These are phyloP conservation scores for Parietaria judaica DNA, from an alignment of 306 rosid genomes.

Conservation along the genomic window DNA sequence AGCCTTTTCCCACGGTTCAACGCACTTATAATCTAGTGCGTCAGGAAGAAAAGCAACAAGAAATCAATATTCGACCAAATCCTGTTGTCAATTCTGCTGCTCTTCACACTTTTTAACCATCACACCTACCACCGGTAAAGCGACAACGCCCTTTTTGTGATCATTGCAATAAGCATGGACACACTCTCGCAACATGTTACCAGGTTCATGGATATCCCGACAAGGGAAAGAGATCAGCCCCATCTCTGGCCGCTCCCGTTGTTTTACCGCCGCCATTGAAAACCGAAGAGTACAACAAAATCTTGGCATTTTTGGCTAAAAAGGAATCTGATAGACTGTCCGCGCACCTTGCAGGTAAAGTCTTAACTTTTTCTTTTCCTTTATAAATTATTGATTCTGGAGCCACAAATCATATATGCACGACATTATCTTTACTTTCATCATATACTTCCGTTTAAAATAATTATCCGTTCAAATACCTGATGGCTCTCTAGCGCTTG, in stretches of 20 bases:
- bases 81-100: constrained; percentile 3
- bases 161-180: constrained; percentile 13
- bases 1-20: not conserved
- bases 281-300: constrained; percentile 10
- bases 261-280: not conserved
- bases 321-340: too few relatives aligned
- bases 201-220: constrained; percentile 10
- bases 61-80: not conserved
- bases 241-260: not conserved
- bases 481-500: not conserved
- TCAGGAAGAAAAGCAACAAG: not conserved
- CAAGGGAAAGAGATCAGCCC: not conserved
- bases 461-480: constrained; percentile 1
- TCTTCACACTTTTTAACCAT: too few relatives aligned
- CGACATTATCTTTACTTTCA: not conserved
- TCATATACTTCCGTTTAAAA: not conserved
- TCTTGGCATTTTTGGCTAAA: constrained; percentile 6
- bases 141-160: constrained; percentile 9
- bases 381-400: too few relatives aligned
- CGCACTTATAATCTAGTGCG: not conserved
- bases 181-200: constrained; percentile 6
- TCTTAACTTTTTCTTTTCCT: too few relatives aligned
- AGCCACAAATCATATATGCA: too few relatives aligned
- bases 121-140: too few relatives aligned
- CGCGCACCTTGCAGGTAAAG: too few relatives aligned